Evolutionary conservation across 192 early-diverging fungal genomes (phyloP), one percentile per base, ranked within the genome.

Genomic region (Gigaspora rosea): DNA sequence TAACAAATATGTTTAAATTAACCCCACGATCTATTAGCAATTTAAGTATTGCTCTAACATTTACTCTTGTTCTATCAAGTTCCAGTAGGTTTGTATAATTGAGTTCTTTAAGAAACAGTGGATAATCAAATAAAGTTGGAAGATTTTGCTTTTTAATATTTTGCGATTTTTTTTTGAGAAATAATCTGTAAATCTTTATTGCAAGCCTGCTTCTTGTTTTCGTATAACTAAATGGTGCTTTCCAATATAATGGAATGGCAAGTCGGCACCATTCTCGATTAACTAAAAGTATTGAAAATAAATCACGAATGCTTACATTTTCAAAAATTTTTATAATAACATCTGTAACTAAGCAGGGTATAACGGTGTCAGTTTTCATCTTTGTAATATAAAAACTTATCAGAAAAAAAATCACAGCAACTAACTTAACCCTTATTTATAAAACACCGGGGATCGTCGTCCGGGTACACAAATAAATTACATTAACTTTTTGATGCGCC

Each of bases 221-320:
- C 11, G 71, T 58, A 73, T 35, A 73, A 73, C 71, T 73, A 20
- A 73, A 73, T 59, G 71, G 71, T 58, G 71, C 71, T 57, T 58
- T 73, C 71, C 71, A 73, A 58, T 73, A 73, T 18, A 73, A 41
- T 73, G 71, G 71, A 46, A 73, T 15, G 15, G 54, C 54, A 12
- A 33, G 2, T 52, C 6, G 51, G 6, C 51, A 52, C 51, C 51
- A 52, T 52, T 52, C 51, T 52, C 51, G 51, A 20, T 73, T 73
- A 59, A 73, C 56, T 35, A 73, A n/a, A 58, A 73, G 71, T 73
- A 56, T 56, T 33, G 71, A 73, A 73, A 41, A 56, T 73, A 73
- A 41, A 57, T 73, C 71, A 73, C 71, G 56, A 15, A 57, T 41
- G 58, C 33, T 36, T 33, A 73, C 36, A 73, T 73, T 9, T 73